phyloP scores from a whole-genome alignment of 2,329 filamentous ascomycete genomes.

The Colletotrichum melonis region DNA sequence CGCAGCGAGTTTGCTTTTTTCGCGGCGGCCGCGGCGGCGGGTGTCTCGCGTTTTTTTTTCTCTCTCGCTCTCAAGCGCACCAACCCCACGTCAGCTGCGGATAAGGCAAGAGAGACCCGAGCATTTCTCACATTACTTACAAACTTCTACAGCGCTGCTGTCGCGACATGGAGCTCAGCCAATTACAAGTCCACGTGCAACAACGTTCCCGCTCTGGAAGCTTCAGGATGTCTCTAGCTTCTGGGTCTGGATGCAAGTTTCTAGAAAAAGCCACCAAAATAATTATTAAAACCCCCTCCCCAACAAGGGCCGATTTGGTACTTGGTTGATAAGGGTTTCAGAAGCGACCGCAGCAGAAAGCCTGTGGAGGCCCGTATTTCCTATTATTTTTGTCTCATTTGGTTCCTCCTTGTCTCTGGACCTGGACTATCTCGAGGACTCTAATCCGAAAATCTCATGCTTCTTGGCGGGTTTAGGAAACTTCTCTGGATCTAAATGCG shows the following conservation, averaged over 20 bases:
- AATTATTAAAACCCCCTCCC: neutral
- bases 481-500: neutral
- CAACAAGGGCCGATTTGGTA: neutral
- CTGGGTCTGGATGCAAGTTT: neutral
- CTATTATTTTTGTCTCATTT: neutral
- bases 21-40: neutral
- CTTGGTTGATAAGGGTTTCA: slow-evolving; percentile 19
- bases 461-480: slow-evolving; percentile 24
- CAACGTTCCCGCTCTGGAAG: neutral
- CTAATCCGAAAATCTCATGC: neutral
- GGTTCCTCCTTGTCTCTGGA: neutral
- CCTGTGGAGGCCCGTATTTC: neutral
- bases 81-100: slow-evolving; percentile 22
- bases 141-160: neutral
- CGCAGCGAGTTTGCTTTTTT: neutral
- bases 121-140: neutral
- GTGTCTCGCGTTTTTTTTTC: neutral
- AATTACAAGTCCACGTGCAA: slow-evolving; percentile 43
- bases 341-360: neutral
- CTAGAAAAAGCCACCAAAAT: neutral
- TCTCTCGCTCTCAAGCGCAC: slow-evolving; percentile 18
- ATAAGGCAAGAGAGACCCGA: neutral
- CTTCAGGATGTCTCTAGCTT: neutral
- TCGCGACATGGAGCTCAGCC: slow-evolving; percentile 21
- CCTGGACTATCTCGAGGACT: neutral